Evolutionary conservation across 768 basidiomycete genomes (phyloP).

Genomic region (Aureoboletus auriporus): DNA sequence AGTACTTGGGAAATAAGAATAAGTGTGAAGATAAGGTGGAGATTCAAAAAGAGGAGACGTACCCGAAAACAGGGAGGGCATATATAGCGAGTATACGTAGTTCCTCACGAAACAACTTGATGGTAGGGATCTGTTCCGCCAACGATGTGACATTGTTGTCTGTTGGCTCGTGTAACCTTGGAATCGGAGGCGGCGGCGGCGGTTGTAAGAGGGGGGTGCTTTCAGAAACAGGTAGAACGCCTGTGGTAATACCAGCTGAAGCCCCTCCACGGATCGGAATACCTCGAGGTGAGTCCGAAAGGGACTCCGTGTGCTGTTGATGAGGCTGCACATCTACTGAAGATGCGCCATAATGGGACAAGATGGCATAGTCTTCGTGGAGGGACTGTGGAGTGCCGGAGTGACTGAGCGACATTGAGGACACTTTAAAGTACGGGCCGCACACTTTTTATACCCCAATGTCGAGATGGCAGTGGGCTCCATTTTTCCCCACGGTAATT

Average conservation of each 20-base stretch:
- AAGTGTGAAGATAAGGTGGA: neutral
- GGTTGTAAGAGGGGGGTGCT: constrained; percentile 51
- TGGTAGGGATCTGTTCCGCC: constrained; percentile 17
- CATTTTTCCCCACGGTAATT: too few relatives aligned
- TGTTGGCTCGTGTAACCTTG: constrained; percentile 52
- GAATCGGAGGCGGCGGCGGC: constrained; percentile 40
- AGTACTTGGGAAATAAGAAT: constrained; percentile 42
- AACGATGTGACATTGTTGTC: constrained; percentile 19
- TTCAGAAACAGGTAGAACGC: constrained; percentile 31
- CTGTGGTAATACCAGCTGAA: neutral
- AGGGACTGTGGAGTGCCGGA: constrained; percentile 37
- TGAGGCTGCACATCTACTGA: constrained; percentile 10
- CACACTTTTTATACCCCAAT: too few relatives aligned
- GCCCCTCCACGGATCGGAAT: constrained; percentile 14
- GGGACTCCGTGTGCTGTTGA: neutral
- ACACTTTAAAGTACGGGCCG: neutral
- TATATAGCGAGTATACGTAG: constrained; percentile 55
- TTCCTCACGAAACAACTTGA: constrained; percentile 54
- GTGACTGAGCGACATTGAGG: constrained; percentile 17
- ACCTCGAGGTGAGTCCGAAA: constrained; percentile 15
- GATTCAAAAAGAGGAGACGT: constrained; percentile 44
- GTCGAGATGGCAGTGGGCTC: too few relatives aligned
- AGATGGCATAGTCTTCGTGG: constrained; percentile 61
- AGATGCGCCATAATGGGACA: constrained; percentile 46
- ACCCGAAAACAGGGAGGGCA: constrained; percentile 72